These are phyloP conservation scores for Pittosporum tobira DNA, from an alignment of 129 eudicot species.

Conservation along the genomic window DNA sequence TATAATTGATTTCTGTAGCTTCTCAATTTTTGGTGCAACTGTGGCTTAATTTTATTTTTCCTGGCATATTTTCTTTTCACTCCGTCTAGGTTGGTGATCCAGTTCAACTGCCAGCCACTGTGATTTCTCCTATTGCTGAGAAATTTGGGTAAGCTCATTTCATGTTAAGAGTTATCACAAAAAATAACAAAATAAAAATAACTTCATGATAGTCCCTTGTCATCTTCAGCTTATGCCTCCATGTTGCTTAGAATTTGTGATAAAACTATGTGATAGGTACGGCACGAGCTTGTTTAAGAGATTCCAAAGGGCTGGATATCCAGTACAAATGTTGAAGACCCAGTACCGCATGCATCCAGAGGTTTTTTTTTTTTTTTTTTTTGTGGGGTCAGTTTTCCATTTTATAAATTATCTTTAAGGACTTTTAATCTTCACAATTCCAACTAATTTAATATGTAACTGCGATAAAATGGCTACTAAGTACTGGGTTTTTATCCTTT, in stretches of 20 bases:
- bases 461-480: not conserved
- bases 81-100: constrained; percentile 89
- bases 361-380: too few species aligned
- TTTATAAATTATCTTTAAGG: constrained; percentile 1
- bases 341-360: constrained; percentile 99
- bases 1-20: too few species aligned
- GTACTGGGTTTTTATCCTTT: too few species aligned
- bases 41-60: not conserved
- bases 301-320: constrained; percentile 91
- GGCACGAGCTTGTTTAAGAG: constrained; percentile 93
- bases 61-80: not conserved
- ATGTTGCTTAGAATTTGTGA: not conserved
- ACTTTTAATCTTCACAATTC: not conserved
- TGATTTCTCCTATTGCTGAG: constrained; percentile 69
- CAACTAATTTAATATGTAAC: not conserved
- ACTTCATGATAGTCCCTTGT: not conserved
- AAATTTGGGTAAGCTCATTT: constrained; percentile 87
- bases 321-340: constrained; percentile 88
- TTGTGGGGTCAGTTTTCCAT: too few species aligned
- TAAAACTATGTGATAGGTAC: constrained; percentile 34
- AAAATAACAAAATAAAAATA: too few species aligned
- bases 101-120: constrained; percentile 96
- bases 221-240: not conserved
- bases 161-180: too few species aligned
- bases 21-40: not conserved